Evolutionary conservation across 169 alveolate genomes (phyloP).

Genomic region (Plasmodium knowlesi): DNA sequence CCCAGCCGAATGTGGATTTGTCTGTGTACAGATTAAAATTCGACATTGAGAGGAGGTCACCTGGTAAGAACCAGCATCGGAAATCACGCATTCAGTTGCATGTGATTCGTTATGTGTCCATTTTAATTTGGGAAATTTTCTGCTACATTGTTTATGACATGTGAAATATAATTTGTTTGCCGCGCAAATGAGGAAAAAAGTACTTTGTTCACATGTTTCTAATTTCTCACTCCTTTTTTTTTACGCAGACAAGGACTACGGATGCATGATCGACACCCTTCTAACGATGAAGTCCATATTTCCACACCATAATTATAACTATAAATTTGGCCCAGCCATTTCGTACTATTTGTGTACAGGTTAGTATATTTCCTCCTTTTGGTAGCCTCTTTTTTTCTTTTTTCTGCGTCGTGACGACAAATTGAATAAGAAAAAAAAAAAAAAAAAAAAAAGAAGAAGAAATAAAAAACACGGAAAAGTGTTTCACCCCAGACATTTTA

Average conservation of each 20-base stretch:
- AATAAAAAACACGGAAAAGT: not conserved
- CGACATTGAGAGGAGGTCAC: constrained; percentile 50
- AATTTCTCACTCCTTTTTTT: not conserved
- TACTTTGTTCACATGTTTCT: not conserved
- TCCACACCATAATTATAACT: constrained; percentile 56
- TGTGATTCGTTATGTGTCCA: not conserved
- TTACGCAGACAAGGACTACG: constrained; percentile 34
- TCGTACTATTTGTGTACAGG: constrained; percentile 60
- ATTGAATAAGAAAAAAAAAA: too few species aligned
- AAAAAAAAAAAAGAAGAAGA: not conserved
- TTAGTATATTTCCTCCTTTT: not conserved
- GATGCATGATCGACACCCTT: constrained; percentile 20
- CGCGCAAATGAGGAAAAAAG: not conserved
- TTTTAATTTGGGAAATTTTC: not conserved
- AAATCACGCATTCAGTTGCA: not conserved
- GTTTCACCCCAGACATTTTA: not conserved
- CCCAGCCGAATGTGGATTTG: constrained; percentile 64
- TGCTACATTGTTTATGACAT: not conserved
- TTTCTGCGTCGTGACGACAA: too few species aligned
- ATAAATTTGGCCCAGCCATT: constrained; percentile 51
- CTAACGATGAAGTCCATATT: constrained; percentile 36
- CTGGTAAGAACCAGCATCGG: not conserved
- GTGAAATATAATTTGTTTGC: not conserved
- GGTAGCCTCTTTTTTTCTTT: not conserved
- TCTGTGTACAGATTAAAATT: constrained; percentile 20